Evolutionary conservation across 2,329 filamentous ascomycete genomes (phyloP), one percentile per base, ranked within the genome.

Genomic region (Tolypocladium guangdongense): DNA sequence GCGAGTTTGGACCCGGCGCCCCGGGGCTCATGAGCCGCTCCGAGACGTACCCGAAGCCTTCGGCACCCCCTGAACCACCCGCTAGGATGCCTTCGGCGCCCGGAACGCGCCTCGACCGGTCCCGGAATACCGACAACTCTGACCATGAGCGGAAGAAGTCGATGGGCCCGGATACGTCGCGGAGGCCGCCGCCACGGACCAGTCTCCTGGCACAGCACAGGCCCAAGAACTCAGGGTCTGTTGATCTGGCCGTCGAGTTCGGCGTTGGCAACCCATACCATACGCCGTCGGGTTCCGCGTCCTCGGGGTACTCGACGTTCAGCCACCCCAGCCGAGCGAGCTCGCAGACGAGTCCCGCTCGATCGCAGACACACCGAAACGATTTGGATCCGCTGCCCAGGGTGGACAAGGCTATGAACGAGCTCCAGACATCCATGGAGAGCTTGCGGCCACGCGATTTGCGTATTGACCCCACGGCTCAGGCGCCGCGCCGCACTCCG

Each of bases 241-340:
- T 84, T 43, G 80, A 84, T 59, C 70, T 84, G 8, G 78, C 77
- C 2, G 75, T 73, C 35, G 82, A 84, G 54, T 84, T 84, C 58
- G 81, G 81, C 12, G 66, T 74, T 27, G 76, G 78, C 36, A 86
- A 86, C 59, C 79, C 82, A 0, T 85, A 86, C 60, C 83, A 88
- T 60, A 76, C 78, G 4, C 72, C 81, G 0, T 81, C 82, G 1
- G 78, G 80, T 55, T 89, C 85, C 2, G 77, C 78, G 30, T 84
- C 83, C 0, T 88, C 86, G 0, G 82, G 78, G 20, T 76, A 77
- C 46, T 88, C 84, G 2, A 78, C 75, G 1, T 78, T 75, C 39
- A 86, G 82, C 52, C 75, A 77, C 11, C 69, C 68, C 1, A 81
- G 81, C 60, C 78, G 79, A 55, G 71, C 78, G 1, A 87, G 84